Evolutionary conservation across 2,329 filamentous ascomycete genomes (phyloP).

Genomic region (Aureobasidium pullulans): DNA sequence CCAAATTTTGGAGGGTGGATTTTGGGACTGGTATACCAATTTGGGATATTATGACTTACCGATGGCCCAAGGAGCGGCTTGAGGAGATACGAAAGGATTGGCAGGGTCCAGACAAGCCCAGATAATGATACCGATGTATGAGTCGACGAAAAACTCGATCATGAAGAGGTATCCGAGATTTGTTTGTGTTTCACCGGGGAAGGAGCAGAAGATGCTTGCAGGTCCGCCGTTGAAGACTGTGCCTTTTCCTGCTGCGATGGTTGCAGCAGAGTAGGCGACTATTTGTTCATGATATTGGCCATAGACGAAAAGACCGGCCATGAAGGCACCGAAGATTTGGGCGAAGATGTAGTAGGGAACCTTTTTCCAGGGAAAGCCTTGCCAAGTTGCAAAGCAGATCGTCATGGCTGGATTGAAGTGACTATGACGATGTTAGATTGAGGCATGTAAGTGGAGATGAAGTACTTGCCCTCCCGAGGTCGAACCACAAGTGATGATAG

Average conservation of each 20-base stretch:
- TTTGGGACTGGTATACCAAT: too few relatives aligned
- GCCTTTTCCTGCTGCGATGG: slow-evolving; percentile 31
- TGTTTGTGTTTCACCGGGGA: slow-evolving; percentile 43
- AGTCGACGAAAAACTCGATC: slow-evolving; percentile 53
- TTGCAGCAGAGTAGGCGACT: slow-evolving; percentile 31
- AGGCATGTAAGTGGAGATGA: slow-evolving; percentile 15
- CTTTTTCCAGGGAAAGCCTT: slow-evolving; percentile 50
- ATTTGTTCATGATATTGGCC: slow-evolving; percentile 51
- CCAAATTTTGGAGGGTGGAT: too few relatives aligned
- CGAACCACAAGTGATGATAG: slow-evolving; percentile 50
- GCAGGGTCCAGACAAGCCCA: slow-evolving; percentile 52
- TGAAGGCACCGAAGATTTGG: slow-evolving; percentile 50
- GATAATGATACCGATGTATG: slow-evolving; percentile 51
- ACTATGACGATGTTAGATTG: slow-evolving; percentile 1
- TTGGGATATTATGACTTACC: slow-evolving; percentile 25
- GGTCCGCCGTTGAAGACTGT: slow-evolving; percentile 43
- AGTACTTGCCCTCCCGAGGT: slow-evolving; percentile 38
- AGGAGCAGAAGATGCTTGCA: slow-evolving; percentile 49
- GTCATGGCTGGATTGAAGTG: slow-evolving; percentile 31
- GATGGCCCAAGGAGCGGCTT: slow-evolving; percentile 46
- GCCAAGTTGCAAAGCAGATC: slow-evolving; percentile 40
- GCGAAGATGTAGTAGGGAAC: slow-evolving; percentile 50
- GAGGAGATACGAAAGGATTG: slow-evolving; percentile 49
- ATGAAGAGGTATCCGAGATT: slow-evolving; percentile 52
- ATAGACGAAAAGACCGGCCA: slow-evolving; percentile 49